phyloP scores from a whole-genome alignment of 441 rosid species.

The Brassica hybrid region DNA sequence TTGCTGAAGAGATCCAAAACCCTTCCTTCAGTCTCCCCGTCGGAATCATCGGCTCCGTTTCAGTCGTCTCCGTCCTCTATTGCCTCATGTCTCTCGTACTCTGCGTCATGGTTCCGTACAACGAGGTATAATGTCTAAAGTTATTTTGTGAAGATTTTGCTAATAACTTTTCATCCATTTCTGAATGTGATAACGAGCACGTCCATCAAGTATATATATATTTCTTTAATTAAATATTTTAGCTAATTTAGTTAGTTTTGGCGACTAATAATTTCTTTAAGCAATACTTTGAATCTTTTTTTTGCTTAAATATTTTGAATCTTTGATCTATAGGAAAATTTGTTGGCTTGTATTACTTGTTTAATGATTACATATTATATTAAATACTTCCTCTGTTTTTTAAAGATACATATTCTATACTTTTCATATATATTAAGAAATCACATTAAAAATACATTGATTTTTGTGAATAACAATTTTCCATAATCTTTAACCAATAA shows the following conservation, averaged over 20 bases:
- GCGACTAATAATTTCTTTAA: background rate
- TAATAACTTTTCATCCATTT: background rate
- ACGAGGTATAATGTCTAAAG: conserved; percentile 51
- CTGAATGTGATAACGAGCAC: conserved; percentile 2
- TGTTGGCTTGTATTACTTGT: background rate
- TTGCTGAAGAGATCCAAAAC: conserved; percentile 93
- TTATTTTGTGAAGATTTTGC: background rate
- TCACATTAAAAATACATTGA: no score
- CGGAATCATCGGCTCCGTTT: conserved; percentile 85
- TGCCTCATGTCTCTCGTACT: conserved; percentile 87
- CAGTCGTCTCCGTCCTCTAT: conserved; percentile 68
- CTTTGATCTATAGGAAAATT: background rate
- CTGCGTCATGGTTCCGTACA: conserved; percentile 81
- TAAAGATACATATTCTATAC: no score
- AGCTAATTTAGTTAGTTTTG: background rate
- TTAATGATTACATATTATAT: background rate
- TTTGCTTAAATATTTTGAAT: background rate
- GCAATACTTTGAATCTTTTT: background rate
- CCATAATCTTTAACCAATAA: no score
- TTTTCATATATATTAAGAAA: no score
- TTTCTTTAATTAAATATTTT: background rate
- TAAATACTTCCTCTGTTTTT: background rate
- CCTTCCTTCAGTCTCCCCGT: conserved; percentile 79
- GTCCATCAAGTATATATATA: background rate
- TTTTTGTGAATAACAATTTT: no score